Base-by-base conservation (phyloP, 768 basidiomycete genomes). In the Terana coerulea region DNA sequence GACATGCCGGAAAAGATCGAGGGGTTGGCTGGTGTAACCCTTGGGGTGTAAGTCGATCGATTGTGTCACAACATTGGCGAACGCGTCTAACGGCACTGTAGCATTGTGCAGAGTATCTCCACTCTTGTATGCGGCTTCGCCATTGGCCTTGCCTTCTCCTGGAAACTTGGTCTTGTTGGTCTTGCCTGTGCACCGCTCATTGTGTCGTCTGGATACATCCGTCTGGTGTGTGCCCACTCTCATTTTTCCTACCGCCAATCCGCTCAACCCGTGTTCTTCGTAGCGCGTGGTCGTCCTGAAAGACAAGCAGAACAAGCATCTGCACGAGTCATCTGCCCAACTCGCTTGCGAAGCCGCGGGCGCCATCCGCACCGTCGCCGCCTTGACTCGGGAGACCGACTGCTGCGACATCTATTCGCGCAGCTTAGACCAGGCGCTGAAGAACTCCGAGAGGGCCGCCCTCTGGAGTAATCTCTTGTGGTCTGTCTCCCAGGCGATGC, bases 1-100 rank as follows among this genome's bases (percentile, higher is more conserved):
- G 91, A 94, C 51, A 86, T 89, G 62, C 86, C 95, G 2, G 88
- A 93, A 60, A 95, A 95, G 63, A 79, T 97, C 57, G 84, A 84
- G 49, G 92, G 92, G 61, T 73, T 94, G 43, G 89, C 89, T 51
- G 94, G 92, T 49, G 73, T 88, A 50, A 95, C 95, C 3, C 78
- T 94, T 19, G 95, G 92, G 67, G 79, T 86, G n/a, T n/a, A n/a
- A n/a, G n/a, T n/a, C n/a, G n/a, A n/a, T 11, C 12, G 11, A 37
- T 5, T 37, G 15, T 22, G n/a, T 46, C 26, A 21, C 24, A 4
- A 5, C 31, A 8, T 29, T 3, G 19, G n/a, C n/a, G n/a, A n/a
- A n/a, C n/a, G n/a, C n/a, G n/a, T n/a, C n/a, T 30, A n/a, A 15
- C 19, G 9, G 14, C n/a, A n/a, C n/a, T n/a, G n/a, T n/a, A 79